Conservation (phyloP, 2,329 filamentous ascomycete genomes). For the Mycosphaerelloides madeirae region DNA sequence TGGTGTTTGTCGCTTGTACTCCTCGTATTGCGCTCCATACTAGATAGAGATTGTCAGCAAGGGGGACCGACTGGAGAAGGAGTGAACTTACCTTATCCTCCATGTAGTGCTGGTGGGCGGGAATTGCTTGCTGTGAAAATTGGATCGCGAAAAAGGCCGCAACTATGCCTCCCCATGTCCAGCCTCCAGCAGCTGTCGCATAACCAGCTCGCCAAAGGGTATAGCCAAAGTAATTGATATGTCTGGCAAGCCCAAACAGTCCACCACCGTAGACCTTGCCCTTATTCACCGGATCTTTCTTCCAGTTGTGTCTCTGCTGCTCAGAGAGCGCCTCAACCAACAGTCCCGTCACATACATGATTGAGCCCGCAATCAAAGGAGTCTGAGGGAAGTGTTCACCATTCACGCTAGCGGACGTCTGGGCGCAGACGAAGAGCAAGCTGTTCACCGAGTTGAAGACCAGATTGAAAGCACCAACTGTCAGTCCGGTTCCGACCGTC, state of each 20-base stretch:
- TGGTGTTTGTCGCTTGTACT: constrained; percentile 36
- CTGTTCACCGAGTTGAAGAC: constrained; percentile 53
- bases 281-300: constrained; percentile 47
- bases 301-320: constrained; percentile 52
- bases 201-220: constrained; percentile 49
- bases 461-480: constrained; percentile 51
- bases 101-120: constrained; percentile 49
- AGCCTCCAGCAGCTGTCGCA: constrained; percentile 47
- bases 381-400: constrained; percentile 40
- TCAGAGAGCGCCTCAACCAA: constrained; percentile 53
- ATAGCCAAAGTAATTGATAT: constrained; percentile 54
- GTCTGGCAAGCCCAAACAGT: constrained; percentile 46
- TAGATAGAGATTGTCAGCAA: constrained; percentile 13
- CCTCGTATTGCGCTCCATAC: constrained; percentile 38
- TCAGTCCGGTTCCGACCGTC: constrained; percentile 38
- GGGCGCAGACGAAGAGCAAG: constrained; percentile 49
- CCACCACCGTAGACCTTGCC: constrained; percentile 50
- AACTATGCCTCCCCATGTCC: constrained; percentile 39
- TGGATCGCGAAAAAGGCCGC: constrained; percentile 42
- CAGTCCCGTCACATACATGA: constrained; percentile 50
- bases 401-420: constrained; percentile 43
- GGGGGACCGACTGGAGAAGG: neutral
- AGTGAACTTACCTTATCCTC: constrained; percentile 33
- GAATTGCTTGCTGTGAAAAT: constrained; percentile 43
- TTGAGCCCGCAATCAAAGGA: constrained; percentile 45